Percentiles rank a stretch among this genome's conserved stretches.
phyloP scores from a whole-genome alignment of 768 basidiomycete species.

The Psilocybe subaeruginosa region DNA sequence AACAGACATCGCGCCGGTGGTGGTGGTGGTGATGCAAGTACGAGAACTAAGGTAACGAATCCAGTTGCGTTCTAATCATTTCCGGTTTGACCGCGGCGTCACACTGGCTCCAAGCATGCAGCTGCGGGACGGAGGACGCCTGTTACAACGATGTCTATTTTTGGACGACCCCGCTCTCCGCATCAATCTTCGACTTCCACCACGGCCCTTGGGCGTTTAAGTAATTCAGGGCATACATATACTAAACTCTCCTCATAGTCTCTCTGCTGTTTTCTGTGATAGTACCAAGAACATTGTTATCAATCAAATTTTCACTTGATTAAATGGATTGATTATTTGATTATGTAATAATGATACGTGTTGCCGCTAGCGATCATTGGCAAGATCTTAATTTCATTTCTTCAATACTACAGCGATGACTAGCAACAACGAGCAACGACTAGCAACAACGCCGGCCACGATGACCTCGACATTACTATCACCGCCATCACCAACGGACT shows the following conservation, averaged over 20 bases:
- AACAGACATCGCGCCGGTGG: conserved; percentile 16
- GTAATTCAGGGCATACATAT: too few species aligned
- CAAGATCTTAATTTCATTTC: background rate
- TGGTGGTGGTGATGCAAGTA: conserved; percentile 15
- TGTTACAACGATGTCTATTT: conserved; percentile 15
- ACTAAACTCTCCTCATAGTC: too few species aligned
- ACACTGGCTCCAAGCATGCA: conserved; percentile 11
- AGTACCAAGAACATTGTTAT: too few species aligned
- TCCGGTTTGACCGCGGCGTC: background rate
- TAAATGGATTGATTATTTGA: background rate
- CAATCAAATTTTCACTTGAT: too few species aligned
- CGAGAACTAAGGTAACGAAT: conserved; percentile 11
- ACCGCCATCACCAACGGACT: conserved; percentile 33
- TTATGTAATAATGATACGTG: conserved; percentile 6
- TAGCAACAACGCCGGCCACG: conserved; percentile 8
- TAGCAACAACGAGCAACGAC: background rate
- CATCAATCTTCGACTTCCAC: background rate
- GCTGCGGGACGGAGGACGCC: conserved; percentile 22
- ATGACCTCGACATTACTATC: conserved; percentile 29
- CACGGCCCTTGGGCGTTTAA: too few species aligned
- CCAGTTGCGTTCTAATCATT: background rate
- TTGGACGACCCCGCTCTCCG: background rate
- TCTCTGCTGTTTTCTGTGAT: too few species aligned
- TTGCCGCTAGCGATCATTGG: background rate
- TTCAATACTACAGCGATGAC: background rate